Evolutionary conservation across 306 rosid species (phyloP), one percentile per base, ranked within the genome.

Genomic region (Parietaria judaica): DNA sequence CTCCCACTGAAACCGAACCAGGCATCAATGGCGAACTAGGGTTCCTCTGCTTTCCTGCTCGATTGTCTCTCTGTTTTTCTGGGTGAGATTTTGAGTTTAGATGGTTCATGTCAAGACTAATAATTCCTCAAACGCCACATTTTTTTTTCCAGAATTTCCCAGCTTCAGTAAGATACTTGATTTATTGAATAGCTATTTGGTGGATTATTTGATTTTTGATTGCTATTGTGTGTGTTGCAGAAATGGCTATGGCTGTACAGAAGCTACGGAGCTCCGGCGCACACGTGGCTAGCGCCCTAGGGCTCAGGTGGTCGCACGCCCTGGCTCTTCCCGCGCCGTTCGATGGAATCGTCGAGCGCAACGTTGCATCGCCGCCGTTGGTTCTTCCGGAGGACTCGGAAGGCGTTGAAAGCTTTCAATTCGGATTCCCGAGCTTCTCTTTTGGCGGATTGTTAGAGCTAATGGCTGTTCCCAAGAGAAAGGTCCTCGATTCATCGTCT

Each of bases 401-500:
- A 64, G 8, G 37, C 58, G 41, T 31, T 16, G 47, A 5, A 11
- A 23, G 6, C 46, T 2, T 54, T 15, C 74, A 67, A 2, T 71
- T 74, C 54, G 77, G 69, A 54, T 72, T 77, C 69, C 86, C 82
- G 1, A 78, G 68, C 64, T 77, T 77, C 76, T 56, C 78, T 14
- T 77, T 68, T 57, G 80, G 71, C n/a, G 94, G 81, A 36, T 79
- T 86, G 31, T 83, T 90, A 91, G 97, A 90, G 69, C 90, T 90
- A 69, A 86, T 90, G 97, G 94, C 82, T 70, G 95, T 81, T 54
- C 97, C 95, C 4, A 86, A 82, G 80, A 73, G 59, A 51, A 90
- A 83, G 94, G 96, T 77, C 58, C 17, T 36, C 14, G 7, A 7
- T 64, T 36, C 12, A 4, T 37, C 6, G 10, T 15, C 14, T 54